Evolutionary conservation across 257 asterid species (phyloP).

Genomic region (Pogostemon cablin): DNA sequence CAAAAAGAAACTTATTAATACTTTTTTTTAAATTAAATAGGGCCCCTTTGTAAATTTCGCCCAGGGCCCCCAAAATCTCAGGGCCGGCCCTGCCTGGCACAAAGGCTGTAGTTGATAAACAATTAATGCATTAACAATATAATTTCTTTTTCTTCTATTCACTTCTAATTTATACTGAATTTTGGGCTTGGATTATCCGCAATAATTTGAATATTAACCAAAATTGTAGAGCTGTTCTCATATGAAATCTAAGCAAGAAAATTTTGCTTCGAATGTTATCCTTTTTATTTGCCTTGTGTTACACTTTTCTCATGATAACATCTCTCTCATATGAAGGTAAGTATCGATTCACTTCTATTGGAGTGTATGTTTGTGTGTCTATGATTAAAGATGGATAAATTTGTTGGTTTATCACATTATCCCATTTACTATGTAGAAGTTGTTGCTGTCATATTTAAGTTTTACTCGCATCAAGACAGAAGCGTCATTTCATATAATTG

Average conservation of each 20-base stretch:
- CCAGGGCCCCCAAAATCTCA: too few relatives aligned
- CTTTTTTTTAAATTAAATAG: too few relatives aligned
- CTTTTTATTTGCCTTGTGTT: not conserved
- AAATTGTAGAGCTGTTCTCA: not conserved
- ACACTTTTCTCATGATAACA: not conserved
- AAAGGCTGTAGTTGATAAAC: not conserved
- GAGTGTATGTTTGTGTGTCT: conserved; percentile 14
- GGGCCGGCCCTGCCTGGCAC: not conserved
- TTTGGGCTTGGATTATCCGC: not conserved
- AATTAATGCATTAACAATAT: not conserved
- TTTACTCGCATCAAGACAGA: not conserved
- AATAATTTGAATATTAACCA: not conserved
- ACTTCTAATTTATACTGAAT: conserved; percentile 7
- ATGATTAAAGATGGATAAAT: not conserved
- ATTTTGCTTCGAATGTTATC: conserved; percentile 16
- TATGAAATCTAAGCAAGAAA: not conserved
- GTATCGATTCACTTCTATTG: conserved; percentile 4
- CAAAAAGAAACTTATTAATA: too few relatives aligned
- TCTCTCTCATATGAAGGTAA: conserved; percentile 16
- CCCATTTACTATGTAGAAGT: not conserved
- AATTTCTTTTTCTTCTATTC: not conserved
- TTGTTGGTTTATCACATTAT: conserved; percentile 11
- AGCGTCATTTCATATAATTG: not conserved
- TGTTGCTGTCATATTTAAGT: not conserved
- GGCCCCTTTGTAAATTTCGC: too few relatives aligned